Evolutionary conservation across 1,139 yeast species (phyloP), one percentile per base, ranked within the genome.

Genomic region (Hyphopichia pseudoburtonii): DNA sequence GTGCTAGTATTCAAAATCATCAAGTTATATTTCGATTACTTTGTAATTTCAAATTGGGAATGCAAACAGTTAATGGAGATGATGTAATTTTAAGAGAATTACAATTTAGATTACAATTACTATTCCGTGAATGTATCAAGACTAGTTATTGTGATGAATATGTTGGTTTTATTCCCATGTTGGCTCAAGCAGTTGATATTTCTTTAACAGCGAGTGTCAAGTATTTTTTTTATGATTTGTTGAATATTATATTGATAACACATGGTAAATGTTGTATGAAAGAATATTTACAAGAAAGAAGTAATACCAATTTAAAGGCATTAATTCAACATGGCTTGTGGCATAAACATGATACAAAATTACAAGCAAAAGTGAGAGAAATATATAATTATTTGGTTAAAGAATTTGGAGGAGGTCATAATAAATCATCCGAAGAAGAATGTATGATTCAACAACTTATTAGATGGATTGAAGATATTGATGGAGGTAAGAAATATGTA

Each of bases 231-330:
- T 66, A 61, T 43, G 57, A 60, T 5, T 47, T 62, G 3, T 47
- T 64, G 3, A 48, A 52, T 23, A 34, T 48, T 1, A 38, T 70
- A 5, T 43, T 68, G 1, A 44, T 46, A 12, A 39, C 35, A 9
- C 78, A 71, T 45, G 28, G 47, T 7, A 32, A 48, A 2, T 70
- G 76, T 41, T 70, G 76, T 38, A 60, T 66, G 65, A 43, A 30
- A 10, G 64, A 60, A 2, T 60, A 64, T 40, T 43, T 69, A 14
- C 33, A 39, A 12, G 65, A 62, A 28, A 40, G 41, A 4, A 34
- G 41, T 1, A 37, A 43, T 16, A 49, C 45, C 3, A 59, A 52
- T 17, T 48, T 70, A 29, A 65, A 61, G 35, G 44, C 48, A 1
- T 42, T 66, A 14, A 41, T 70, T 2, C 71, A 64, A 36, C 57